Conservation (phyloP, 805 yeast genomes). For the Wickerhamomyces tratensis region DNA sequence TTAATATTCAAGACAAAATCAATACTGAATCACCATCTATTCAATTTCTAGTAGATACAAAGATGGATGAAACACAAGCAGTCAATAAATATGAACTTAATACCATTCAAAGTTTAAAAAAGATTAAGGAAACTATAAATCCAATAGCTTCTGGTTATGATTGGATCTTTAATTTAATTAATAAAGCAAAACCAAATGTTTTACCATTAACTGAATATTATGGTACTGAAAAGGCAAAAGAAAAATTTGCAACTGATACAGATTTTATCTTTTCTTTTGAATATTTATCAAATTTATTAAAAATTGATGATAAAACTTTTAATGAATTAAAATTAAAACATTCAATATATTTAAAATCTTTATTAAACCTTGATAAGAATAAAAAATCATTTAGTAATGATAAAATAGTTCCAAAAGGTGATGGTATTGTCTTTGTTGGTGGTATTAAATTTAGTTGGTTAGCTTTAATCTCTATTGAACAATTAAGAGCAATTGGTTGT, state of each 20-base stretch:
- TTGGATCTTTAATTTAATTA: conserved; percentile 18
- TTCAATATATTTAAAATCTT: conserved; percentile 22
- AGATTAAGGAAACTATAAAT: not conserved
- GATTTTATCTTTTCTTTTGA: conserved; percentile 35
- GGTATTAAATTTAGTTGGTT: conserved; percentile 72
- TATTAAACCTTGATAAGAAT: conserved; percentile 25
- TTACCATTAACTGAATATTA: conserved; percentile 34
- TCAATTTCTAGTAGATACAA: not conserved
- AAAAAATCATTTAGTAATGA: conserved; percentile 19
- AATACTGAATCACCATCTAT: too few relatives aligned
- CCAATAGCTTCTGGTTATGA: conserved; percentile 7
- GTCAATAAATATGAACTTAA: not conserved
- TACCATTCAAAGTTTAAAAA: not conserved
- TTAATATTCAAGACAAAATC: too few relatives aligned
- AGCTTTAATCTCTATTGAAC: conserved; percentile 50
- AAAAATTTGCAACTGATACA: conserved; percentile 29
- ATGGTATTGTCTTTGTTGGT: conserved; percentile 62
- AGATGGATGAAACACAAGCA: not conserved
- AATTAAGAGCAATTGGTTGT: conserved; percentile 54
- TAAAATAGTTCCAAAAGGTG: conserved; percentile 24
- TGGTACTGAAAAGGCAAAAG: conserved; percentile 30
- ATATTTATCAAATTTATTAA: conserved; percentile 34
- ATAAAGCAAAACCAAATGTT: conserved; percentile 25
- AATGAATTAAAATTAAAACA: conserved; percentile 29
- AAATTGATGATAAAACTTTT: conserved; percentile 25